phyloP scores from a whole-genome alignment of 1,139 yeast species.

The Tardiomyces depauwii region DNA sequence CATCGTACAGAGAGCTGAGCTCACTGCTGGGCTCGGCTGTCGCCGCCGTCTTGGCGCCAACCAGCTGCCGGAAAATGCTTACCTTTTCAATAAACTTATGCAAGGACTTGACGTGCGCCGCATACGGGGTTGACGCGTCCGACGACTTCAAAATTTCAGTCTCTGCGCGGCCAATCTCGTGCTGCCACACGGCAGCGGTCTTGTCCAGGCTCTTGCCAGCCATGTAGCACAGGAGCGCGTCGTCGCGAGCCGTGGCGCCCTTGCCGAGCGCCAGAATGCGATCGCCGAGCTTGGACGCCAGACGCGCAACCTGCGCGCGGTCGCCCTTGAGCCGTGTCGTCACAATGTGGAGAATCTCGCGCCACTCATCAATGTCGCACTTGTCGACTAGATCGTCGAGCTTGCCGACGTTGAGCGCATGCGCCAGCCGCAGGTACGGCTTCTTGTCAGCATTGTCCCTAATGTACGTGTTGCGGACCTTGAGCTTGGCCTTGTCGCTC shows the following conservation, averaged over 20 bases:
- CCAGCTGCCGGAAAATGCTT: conserved; percentile 50
- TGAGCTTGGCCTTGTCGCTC: conserved; percentile 42
- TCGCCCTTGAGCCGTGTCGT: conserved; percentile 29
- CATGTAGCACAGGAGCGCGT: conserved; percentile 68
- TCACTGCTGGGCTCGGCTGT: conserved; percentile 22
- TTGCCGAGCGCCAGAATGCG: conserved; percentile 36
- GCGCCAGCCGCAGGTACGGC: conserved; percentile 62
- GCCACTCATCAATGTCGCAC: conserved; percentile 76
- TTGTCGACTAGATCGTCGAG: conserved; percentile 67
- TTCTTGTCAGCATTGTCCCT: conserved; percentile 40
- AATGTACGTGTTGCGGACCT: conserved; percentile 66
- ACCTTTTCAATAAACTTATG: conserved; percentile 77
- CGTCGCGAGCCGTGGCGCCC: conserved; percentile 36
- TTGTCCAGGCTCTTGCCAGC: conserved; percentile 77
- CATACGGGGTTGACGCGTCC: conserved; percentile 39
- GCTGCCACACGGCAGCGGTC: conserved; percentile 72
- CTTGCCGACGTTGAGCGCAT: conserved; percentile 42
- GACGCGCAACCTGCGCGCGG: conserved; percentile 35
- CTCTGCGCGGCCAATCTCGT: conserved; percentile 58
- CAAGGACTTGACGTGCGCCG: conserved; percentile 76
- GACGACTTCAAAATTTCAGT: conserved; percentile 35
- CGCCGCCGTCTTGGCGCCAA: conserved; percentile 20
- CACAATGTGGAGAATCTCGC: conserved; percentile 62
- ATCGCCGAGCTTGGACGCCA: conserved; percentile 66
- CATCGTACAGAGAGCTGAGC: conserved; percentile 32